Conservation (phyloP, 805 yeast species). For the Kodamaea hsintzibuensis region DNA sequence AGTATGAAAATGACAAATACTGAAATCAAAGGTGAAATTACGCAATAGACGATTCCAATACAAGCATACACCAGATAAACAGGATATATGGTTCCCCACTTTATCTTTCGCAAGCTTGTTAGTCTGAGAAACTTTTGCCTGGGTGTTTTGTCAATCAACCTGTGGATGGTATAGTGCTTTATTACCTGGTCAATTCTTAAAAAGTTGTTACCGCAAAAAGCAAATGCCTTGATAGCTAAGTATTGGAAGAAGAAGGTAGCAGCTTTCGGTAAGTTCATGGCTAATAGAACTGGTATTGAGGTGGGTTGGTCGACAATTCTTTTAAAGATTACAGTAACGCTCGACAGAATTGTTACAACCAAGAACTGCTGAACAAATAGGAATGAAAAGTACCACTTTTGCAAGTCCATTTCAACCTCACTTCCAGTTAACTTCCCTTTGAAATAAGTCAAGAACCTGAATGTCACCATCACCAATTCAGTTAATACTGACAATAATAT, state of each 20-base stretch:
- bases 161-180: constrained; percentile 34
- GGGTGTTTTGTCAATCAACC: constrained; percentile 56
- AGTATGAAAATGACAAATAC: constrained; percentile 61
- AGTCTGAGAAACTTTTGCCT: constrained; percentile 51
- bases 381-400: constrained; percentile 75
- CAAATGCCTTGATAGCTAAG: constrained; percentile 69
- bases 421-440: constrained; percentile 65
- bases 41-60: constrained; percentile 75
- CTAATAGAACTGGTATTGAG: constrained; percentile 68
- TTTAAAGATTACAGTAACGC: constrained; percentile 63
- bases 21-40: constrained; percentile 77
- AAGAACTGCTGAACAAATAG: constrained; percentile 80
- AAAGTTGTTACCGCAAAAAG: constrained; percentile 72
- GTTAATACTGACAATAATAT: constrained; percentile 62
- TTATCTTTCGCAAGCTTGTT: constrained; percentile 45
- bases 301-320: constrained; percentile 68
- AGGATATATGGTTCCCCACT: constrained; percentile 83
- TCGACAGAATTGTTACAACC: constrained; percentile 83
- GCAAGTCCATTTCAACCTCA: constrained; percentile 67
- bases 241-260: constrained; percentile 84
- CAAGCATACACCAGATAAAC: constrained; percentile 74
- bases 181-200: constrained; percentile 58
- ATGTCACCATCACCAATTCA: constrained; percentile 58
- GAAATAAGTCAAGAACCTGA: constrained; percentile 52
- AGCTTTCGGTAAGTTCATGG: constrained; percentile 79